These are phyloP conservation scores for Juncus inflexus DNA, from an alignment of 176 grass and related monocot species.

Conservation along the genomic window DNA sequence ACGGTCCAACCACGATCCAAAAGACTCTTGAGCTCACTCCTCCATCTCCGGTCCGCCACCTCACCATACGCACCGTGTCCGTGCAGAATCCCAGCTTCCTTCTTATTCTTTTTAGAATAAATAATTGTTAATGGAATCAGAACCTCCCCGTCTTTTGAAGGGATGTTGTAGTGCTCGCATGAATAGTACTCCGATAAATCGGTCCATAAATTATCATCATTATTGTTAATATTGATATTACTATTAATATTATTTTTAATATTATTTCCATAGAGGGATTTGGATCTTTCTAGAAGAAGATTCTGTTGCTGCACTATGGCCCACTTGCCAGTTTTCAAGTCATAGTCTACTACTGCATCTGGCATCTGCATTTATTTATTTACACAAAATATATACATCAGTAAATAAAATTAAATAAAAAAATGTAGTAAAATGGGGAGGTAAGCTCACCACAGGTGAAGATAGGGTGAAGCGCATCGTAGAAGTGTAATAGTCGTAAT, in stretches of 20 bases:
- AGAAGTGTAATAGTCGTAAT: constrained; percentile 89
- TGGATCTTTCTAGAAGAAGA: constrained; percentile 79
- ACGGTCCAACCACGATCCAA: constrained; percentile 88
- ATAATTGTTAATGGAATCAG: constrained; percentile 67
- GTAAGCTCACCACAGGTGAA: constrained; percentile 74
- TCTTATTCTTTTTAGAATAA: constrained; percentile 74
- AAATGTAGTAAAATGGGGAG: background rate
- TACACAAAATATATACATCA: background rate
- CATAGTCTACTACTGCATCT: constrained; percentile 91
- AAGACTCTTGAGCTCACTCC: constrained; percentile 86
- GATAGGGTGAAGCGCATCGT: constrained; percentile 86
- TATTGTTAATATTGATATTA: constrained; percentile 12
- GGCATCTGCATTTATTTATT: constrained; percentile 60
- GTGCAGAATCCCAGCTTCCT: constrained; percentile 73
- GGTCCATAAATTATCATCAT: constrained; percentile 59
- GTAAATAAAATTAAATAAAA: constrained; percentile 11
- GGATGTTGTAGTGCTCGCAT: constrained; percentile 72
- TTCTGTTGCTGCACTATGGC: constrained; percentile 88
- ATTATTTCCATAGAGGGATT: constrained; percentile 61
- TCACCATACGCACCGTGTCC: constrained; percentile 97
- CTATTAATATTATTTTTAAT: constrained; percentile 8
- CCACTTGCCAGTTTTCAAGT: constrained; percentile 83
- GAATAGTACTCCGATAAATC: constrained; percentile 87
- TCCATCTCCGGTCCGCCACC: constrained; percentile 79
- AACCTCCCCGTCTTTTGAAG: constrained; percentile 65